Evolutionary conservation across 768 basidiomycete genomes (phyloP).

Genomic region (Mycena alexandri): DNA sequence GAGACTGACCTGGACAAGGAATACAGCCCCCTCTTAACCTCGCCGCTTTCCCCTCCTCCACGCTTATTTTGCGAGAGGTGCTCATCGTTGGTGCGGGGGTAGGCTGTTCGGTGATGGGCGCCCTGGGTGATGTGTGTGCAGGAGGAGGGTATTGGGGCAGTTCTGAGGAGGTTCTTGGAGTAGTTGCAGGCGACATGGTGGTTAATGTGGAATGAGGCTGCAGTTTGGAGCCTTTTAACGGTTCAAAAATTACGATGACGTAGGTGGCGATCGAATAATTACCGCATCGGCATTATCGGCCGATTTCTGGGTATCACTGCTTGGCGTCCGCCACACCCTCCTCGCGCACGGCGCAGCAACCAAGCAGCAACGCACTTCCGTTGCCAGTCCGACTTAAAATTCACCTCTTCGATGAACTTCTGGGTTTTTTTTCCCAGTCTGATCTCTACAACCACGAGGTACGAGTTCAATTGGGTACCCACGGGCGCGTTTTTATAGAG

Average conservation of each 20-base stretch:
- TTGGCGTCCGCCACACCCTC: too few relatives aligned
- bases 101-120: conserved; percentile 38
- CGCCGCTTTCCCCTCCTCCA: conserved; percentile 31
- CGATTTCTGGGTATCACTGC: too few relatives aligned
- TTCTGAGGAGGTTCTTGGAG: conserved; percentile 26
- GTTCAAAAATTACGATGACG: conserved; percentile 13
- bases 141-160: conserved; percentile 9
- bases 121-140: conserved; percentile 15
- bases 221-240: conserved; percentile 21
- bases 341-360: too few relatives aligned
- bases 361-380: too few relatives aligned
- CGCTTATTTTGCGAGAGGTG: conserved; percentile 9
- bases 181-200: conserved; percentile 36
- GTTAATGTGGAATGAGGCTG: conserved; percentile 12
- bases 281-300: too few relatives aligned
- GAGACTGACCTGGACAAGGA: conserved; percentile 47
- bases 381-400: too few relatives aligned
- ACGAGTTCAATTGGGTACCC: too few relatives aligned
- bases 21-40: conserved; percentile 48
- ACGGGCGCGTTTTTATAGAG: too few relatives aligned
- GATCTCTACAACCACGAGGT: too few relatives aligned
- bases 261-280: neutral
- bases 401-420: too few relatives aligned
- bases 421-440: too few relatives aligned
- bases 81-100: conserved; percentile 32